Evolutionary conservation across 208 protist genomes (phyloP).

Genomic region (Leptomonas pyrrhocoris): DNA sequence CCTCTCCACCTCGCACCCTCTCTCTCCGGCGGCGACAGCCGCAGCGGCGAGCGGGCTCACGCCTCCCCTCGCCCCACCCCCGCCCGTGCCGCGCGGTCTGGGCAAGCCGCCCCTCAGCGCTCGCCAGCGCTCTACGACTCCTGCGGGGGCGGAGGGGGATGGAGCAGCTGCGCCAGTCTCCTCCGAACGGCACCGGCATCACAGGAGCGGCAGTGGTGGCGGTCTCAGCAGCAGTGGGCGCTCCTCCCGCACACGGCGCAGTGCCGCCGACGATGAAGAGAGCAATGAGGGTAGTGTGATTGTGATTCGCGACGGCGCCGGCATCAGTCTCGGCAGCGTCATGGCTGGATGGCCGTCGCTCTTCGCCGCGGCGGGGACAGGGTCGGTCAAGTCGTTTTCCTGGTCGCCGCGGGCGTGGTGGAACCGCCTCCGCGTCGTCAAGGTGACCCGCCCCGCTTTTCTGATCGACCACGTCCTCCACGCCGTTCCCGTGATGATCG

Average conservation of each 20-base stretch:
- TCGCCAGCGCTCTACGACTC: slow-evolving; percentile 27
- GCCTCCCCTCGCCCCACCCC: slow-evolving; percentile 28
- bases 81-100: slow-evolving; percentile 28
- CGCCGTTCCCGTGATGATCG: slow-evolving; percentile 52
- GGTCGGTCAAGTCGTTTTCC: background rate
- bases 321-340: slow-evolving; percentile 3
- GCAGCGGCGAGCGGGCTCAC: slow-evolving; percentile 18
- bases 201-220: slow-evolving; percentile 27
- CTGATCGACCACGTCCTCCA: slow-evolving; percentile 69
- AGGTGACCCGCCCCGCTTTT: slow-evolving; percentile 45
- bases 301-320: slow-evolving; percentile 22
- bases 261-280: slow-evolving; percentile 8
- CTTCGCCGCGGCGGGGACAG: background rate
- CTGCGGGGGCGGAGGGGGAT: slow-evolving; percentile 1
- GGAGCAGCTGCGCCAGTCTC: background rate
- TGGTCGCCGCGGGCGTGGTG: slow-evolving; percentile 32
- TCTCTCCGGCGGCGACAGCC: slow-evolving; percentile 8
- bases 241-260: slow-evolving; percentile 14
- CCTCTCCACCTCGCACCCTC: slow-evolving; percentile 20
- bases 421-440: slow-evolving; percentile 24
- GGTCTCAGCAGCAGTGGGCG: slow-evolving; percentile 23
- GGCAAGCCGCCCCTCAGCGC: slow-evolving; percentile 66
- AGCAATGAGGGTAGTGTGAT: slow-evolving; percentile 25
- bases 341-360: slow-evolving; percentile 1
- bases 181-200: slow-evolving; percentile 23